Conservation (phyloP, 2,329 filamentous ascomycete genomes). For the Seiridium unicorne region DNA sequence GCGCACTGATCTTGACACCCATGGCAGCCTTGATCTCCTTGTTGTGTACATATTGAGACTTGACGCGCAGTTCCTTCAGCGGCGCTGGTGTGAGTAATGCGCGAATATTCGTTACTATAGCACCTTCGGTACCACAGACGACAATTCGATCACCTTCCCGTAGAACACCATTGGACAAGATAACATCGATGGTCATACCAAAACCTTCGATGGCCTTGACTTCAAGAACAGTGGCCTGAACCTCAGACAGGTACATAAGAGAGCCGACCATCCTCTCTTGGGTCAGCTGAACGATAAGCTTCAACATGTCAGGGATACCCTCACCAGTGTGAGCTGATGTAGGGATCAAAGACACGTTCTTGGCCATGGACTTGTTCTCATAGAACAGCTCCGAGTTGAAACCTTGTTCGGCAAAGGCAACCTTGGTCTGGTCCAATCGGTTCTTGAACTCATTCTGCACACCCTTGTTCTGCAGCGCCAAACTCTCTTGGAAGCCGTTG, state of each 20-base stretch:
- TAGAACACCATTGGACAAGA: constrained; percentile 92
- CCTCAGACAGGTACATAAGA: constrained; percentile 97
- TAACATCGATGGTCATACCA: constrained; percentile 96
- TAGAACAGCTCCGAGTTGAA: constrained; percentile 98
- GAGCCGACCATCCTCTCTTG: constrained; percentile 97
- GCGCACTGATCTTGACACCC: constrained; percentile 98
- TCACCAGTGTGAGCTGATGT: constrained; percentile 99
- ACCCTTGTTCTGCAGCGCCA: constrained; percentile 85
- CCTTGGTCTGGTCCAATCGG: constrained; percentile 84
- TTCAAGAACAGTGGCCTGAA: constrained; percentile 96
- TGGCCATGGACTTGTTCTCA: constrained; percentile 97
- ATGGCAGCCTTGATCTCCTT: constrained; percentile 98
- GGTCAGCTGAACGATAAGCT: constrained; percentile 86
- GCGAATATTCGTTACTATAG: constrained; percentile 92
- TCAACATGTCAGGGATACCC: constrained; percentile 98
- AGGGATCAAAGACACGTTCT: constrained; percentile 91
- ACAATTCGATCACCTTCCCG: constrained; percentile 93
- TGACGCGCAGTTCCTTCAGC: constrained; percentile 90
- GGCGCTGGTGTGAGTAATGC: constrained; percentile 90
- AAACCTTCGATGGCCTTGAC: constrained; percentile 99
- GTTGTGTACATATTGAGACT: constrained; percentile 96
- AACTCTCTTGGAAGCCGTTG: constrained; percentile 94
- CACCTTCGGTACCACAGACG: constrained; percentile 92
- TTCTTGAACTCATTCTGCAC: constrained; percentile 94
- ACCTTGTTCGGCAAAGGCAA: constrained; percentile 92